Evolutionary conservation across 768 basidiomycete genomes (phyloP).

Genomic region (Nidularia sp.): DNA sequence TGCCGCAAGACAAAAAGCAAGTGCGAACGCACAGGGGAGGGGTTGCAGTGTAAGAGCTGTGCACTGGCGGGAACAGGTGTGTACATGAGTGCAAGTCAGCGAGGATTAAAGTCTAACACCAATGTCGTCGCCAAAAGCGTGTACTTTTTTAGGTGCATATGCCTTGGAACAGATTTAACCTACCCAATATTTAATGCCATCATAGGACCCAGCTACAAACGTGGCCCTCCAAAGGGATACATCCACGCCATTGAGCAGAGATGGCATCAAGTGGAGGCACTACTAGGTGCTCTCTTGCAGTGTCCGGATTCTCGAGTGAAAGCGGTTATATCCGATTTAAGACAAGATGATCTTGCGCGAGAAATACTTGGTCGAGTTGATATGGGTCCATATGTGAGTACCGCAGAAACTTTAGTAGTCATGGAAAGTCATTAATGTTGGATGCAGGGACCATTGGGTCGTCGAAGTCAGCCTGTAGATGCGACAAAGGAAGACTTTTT

Average conservation of each 20-base stretch:
- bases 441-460: slow-evolving; percentile 63
- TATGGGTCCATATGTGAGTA: slow-evolving; percentile 70
- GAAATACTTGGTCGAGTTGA: slow-evolving; percentile 78
- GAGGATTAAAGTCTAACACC: slow-evolving; percentile 9
- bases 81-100: slow-evolving; percentile 9
- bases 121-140: slow-evolving; percentile 33
- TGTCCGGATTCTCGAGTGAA: slow-evolving; percentile 66
- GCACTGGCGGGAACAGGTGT: slow-evolving; percentile 49
- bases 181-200: neutral
- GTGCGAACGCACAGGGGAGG: slow-evolving; percentile 59
- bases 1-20: slow-evolving; percentile 88
- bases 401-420: neutral
- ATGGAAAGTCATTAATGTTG: neutral
- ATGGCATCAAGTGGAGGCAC: slow-evolving; percentile 88
- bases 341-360: slow-evolving; percentile 69
- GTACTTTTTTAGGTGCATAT: slow-evolving; percentile 58
- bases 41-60: slow-evolving; percentile 60
- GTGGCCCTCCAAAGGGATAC: slow-evolving; percentile 87
- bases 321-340: slow-evolving; percentile 56
- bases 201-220: slow-evolving; percentile 73
- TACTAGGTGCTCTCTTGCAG: slow-evolving; percentile 79
- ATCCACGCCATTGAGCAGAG: slow-evolving; percentile 90
- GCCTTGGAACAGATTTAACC: neutral
- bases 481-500: slow-evolving; percentile 78
- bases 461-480: slow-evolving; percentile 52